Base-by-base conservation (phyloP, 345 rosid species). In the Populus davidiana region DNA sequence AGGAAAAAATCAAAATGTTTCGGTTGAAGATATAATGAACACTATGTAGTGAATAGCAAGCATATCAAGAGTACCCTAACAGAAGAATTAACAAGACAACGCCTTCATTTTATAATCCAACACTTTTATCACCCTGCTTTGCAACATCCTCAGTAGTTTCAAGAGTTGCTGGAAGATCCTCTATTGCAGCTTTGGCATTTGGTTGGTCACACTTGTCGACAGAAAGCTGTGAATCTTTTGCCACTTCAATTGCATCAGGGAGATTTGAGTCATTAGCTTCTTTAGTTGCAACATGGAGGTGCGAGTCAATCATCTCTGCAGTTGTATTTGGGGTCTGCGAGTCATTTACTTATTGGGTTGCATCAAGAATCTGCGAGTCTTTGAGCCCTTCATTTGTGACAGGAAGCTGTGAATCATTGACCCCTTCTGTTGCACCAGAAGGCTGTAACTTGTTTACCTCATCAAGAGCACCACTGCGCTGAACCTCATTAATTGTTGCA, bases 101-200 rank as follows among this genome's bases (percentile, higher is more conserved):
- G 80, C 76, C 38, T 66, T 68, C 77, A 67, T 44, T 77, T 72
- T 63, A 81, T 62, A 44, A 79, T 56, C 69, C 75, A 73, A 74
- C 59, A 12, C 72, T 71, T 70, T 68, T 75, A 43, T 75, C 82
- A 78, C 59, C 79, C 54, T 81, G 70, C 63, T 66, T 78, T 33
- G 62, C 69, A 69, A 63, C 76, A 72, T 80, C 79, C 59, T 73
- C 77, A 35, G 70, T 33, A 78, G 23, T 76, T 78, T 75, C 73
- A 63, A 70, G 59, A 49, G 83, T 69, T 54, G 81, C 69, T 36
- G 77, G 73, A 36, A 67, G 73, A 71, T 82, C 83, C 43, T 41
- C 41, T 21, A 35, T 62, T 67, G 59, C 83, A 29, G 66, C 77
- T 59, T 81, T 49, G 33, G 52, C 59, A 11, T 23, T 75, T 85